Evolutionary conservation across 441 rosid species (phyloP), one percentile per base, ranked within the genome.

Genomic region (Manihot esculenta): DNA sequence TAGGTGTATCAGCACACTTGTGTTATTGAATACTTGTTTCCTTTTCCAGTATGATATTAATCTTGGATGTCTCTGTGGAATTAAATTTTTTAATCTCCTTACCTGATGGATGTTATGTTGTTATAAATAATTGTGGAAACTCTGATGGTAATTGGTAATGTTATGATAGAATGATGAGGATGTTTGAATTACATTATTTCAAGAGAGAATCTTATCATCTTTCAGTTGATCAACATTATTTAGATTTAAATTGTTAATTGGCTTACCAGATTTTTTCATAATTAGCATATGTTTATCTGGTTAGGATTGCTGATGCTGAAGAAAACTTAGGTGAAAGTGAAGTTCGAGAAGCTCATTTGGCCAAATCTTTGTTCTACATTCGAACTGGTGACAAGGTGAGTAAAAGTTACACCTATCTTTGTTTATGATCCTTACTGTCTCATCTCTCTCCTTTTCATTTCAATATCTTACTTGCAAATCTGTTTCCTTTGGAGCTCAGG

Each of bases 311-410:
- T 18, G 98, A 95, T 79, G 97, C 99, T 75, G 99, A 93, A 85
- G 97, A 95, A 69, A 93, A 93, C 74, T 83, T 91, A 74, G 99
- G 99, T 56, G 98, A 93, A 82, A 96, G 98, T 82, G 99, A 96
- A 89, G 97, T 96, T 61, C 85, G 98, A 65, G 99, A 93, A 89
- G 96, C 99, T 75, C 98, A 96, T 84, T 87, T 96, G 74, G 98
- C 98, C 20, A 96, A 93, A 78, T 90, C 98, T 72, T 77, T 96
- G 77, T 88, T 84, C 86, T 96, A 76, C 84, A 86, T 96, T 74
- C 86, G 83, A 82, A 90, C 89, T 51, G 93, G 96, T 70, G 97
- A 91, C 75, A 96, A 91, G 97, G 99, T 96, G 71, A n/a, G 60
- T 53, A 56, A 49, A 27, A 50, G 21, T 50, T 47, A 44, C 66